phyloP scores from a whole-genome alignment of 495 filamentous ascomycete species.

The Wilcoxina mikolae region DNA sequence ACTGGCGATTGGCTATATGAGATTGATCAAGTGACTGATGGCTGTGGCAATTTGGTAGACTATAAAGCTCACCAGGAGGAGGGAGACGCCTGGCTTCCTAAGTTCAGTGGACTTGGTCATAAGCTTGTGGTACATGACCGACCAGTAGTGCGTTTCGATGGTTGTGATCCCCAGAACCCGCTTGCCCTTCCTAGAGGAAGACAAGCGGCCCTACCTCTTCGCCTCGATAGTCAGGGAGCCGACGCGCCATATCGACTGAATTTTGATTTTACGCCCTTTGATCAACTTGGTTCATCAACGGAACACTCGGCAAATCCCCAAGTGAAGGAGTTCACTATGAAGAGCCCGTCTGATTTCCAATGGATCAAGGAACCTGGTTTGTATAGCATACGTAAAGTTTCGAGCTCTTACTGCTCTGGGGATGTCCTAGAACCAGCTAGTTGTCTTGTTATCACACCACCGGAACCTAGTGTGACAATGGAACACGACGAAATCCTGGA shows the following conservation, averaged over 20 bases:
- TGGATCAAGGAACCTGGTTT: conserved; percentile 62
- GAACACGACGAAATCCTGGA: conserved; percentile 68
- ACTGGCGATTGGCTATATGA: conserved; percentile 75
- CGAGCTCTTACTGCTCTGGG: conserved; percentile 65
- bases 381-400: conserved; percentile 65
- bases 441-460: conserved; percentile 77
- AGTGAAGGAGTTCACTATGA: conserved; percentile 39
- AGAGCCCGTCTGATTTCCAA: conserved; percentile 36
- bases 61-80: conserved; percentile 58
- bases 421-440: conserved; percentile 85
- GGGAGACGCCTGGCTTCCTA: conserved; percentile 42
- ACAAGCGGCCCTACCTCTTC: conserved; percentile 51
- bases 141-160: conserved; percentile 51
- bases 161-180: conserved; percentile 64
- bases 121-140: conserved; percentile 74
- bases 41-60: conserved; percentile 67
- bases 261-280: conserved; percentile 56
- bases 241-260: conserved; percentile 44
- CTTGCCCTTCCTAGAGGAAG: conserved; percentile 65
- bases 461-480: conserved; percentile 64
- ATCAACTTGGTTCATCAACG: conserved; percentile 46
- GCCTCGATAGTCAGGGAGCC: conserved; percentile 47
- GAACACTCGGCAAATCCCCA: conserved; percentile 44
- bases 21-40: conserved; percentile 84
- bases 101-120: conserved; percentile 51